phyloP scores from a whole-genome alignment of 345 rosid species.

The Gossypium herbaceum region DNA sequence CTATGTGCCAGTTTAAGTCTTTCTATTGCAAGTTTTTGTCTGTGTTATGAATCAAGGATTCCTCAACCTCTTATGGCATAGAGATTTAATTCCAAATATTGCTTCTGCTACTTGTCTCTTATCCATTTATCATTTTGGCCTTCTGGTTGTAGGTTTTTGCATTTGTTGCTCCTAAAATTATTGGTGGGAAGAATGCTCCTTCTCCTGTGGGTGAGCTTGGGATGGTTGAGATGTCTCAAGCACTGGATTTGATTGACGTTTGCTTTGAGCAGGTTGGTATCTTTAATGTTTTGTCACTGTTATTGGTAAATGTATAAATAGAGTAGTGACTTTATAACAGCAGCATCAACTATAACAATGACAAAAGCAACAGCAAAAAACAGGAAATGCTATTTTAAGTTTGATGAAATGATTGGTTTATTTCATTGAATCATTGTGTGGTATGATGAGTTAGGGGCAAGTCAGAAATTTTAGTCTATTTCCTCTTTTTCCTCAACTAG shows the following conservation, averaged over 20 bases:
- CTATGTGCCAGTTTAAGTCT: background rate
- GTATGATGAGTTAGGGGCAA: background rate
- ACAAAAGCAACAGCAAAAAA: background rate
- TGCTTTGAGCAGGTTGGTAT: constrained; percentile 73
- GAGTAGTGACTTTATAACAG: background rate
- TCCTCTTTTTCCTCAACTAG: background rate
- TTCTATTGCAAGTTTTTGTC: background rate
- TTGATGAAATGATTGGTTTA: background rate
- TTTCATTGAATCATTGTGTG: background rate
- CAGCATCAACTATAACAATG: background rate
- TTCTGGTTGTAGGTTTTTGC: constrained; percentile 63
- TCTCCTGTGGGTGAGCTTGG: constrained; percentile 98
- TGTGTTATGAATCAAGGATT: constrained; percentile 2
- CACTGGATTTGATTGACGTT: constrained; percentile 74
- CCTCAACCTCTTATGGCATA: background rate
- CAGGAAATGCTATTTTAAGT: background rate
- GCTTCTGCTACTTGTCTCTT: background rate
- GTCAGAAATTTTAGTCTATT: constrained; percentile 1
- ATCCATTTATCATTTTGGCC: background rate
- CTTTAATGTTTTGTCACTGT: background rate
- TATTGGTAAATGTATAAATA: background rate
- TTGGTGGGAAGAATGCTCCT: constrained; percentile 84
- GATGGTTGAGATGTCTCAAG: constrained; percentile 99
- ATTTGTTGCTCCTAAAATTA: constrained; percentile 90
- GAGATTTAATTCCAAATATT: background rate